A percentile compares a stretch with the other conserved stretches of the same genome.
Evolutionary conservation across 2,329 filamentous ascomycete genomes (phyloP).

Genomic region (Hypoxylon sp.): DNA sequence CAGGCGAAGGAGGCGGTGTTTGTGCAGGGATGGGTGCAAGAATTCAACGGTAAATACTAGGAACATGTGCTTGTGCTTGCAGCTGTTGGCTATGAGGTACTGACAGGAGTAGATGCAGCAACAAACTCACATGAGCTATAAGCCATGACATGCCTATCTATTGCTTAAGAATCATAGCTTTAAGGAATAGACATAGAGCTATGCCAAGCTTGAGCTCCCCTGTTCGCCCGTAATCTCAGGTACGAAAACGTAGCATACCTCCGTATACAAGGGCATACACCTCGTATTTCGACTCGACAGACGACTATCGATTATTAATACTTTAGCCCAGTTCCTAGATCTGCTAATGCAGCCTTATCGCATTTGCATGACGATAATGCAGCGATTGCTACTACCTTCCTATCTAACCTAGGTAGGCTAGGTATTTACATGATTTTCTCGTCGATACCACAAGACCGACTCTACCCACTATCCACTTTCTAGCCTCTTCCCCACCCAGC

Average conservation of each 20-base stretch:
- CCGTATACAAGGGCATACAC: not conserved
- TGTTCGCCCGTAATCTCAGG: conserved; percentile 1
- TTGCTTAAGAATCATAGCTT: conserved; percentile 55
- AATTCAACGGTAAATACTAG: conserved; percentile 56
- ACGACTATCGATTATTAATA: not conserved
- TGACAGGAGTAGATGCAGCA: conserved; percentile 36
- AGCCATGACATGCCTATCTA: conserved; percentile 32
- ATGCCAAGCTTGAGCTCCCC: conserved; percentile 6
- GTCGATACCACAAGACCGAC: not conserved
- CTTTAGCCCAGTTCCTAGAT: not conserved
- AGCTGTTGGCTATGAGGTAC: conserved; percentile 25
- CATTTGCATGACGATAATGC: not conserved
- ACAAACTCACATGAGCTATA: conserved; percentile 34
- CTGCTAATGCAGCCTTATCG: not conserved
- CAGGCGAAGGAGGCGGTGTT: conserved; percentile 70
- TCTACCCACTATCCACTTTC: not conserved
- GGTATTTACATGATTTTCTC: no score
- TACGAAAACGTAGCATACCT: not conserved
- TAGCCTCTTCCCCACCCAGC: not conserved
- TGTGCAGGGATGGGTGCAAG: conserved; percentile 74
- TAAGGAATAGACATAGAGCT: conserved; percentile 18
- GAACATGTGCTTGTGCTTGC: conserved; percentile 30
- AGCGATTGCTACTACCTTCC: not conserved
- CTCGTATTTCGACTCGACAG: not conserved
- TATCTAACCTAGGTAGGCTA: no score